Percentiles rank a stretch among this genome's conserved stretches.
Evolutionary conservation across 352 stramenopile genomes (phyloP).

Genomic region (Globisporangium emineosum): DNA sequence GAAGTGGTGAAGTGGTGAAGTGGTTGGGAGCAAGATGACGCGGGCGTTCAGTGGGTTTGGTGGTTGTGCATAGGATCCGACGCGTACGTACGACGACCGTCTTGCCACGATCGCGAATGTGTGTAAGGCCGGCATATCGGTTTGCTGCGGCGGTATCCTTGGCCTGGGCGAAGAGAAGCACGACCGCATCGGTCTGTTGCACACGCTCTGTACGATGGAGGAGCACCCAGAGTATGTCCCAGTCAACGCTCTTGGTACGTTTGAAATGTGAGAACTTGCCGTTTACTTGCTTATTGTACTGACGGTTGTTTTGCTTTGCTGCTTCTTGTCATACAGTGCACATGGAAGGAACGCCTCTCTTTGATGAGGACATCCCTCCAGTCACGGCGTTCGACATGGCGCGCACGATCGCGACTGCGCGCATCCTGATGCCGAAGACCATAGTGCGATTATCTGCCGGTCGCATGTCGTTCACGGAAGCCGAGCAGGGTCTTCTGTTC

Average conservation of each 20-base stretch:
- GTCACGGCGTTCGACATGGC: constrained; percentile 97
- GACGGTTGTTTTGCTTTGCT: not conserved
- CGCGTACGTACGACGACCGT: constrained; percentile 95
- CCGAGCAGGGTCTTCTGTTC: constrained; percentile 97
- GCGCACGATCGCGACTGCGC: constrained; percentile 96
- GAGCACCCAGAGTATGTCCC: constrained; percentile 96
- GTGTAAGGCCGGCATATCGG: constrained; percentile 95
- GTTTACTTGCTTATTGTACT: not conserved
- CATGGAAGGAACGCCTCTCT: constrained; percentile 94
- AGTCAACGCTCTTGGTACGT: constrained; percentile 90
- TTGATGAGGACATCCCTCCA: constrained; percentile 81
- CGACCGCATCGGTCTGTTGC: constrained; percentile 93
- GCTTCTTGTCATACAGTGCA: constrained; percentile 50
- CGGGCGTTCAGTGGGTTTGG: no score
- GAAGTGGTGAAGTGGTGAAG: no score
- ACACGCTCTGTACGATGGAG: constrained; percentile 95
- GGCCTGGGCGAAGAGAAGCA: constrained; percentile 94
- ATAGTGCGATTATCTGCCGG: constrained; percentile 97
- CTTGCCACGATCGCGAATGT: constrained; percentile 96
- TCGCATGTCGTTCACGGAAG: constrained; percentile 95
- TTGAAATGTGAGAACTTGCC: not conserved
- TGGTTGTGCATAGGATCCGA: constrained; percentile 32
- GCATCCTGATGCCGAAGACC: constrained; percentile 96
- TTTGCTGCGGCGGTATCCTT: constrained; percentile 97
- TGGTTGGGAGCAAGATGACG: no score